Base-by-base conservation (phyloP, 2,329 filamentous ascomycete genomes). In the Fusarium metavorans region DNA sequence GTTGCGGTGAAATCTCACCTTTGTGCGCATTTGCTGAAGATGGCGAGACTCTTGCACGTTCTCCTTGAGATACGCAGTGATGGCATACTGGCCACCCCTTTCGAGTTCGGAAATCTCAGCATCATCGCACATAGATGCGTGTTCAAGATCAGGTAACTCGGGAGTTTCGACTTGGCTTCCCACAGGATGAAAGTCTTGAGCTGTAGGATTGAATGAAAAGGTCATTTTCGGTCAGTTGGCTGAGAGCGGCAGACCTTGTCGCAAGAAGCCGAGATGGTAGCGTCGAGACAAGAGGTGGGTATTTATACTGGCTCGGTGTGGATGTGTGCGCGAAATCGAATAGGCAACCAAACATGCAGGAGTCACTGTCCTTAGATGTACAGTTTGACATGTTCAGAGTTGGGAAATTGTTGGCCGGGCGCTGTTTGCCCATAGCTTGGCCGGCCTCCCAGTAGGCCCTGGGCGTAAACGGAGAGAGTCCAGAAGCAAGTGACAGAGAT, bases 1-100 rank as follows among this genome's bases (percentile, higher is more conserved):
- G 2, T 6, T 9, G 23, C 2, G 11, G 0, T 14, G 9, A 3
- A 3, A 3, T 11, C 25, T 7, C n/a, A 56, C 74, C 69, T 71
- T 76, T 18, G 20, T 64, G 27, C 64, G 65, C 16, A 76, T 7
- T 13, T 61, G 57, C 16, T 62, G 25, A 5, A 75, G 45, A 18
- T 54, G 50, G 9, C 52, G 34, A n/a, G 66, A 76, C 13, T 73
- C 63, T 4, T 37, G 11, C 0, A 66, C 60, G 14, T 68, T 48
- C 7, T 71, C 34, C 8, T 20, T 9, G 2, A 75, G 45, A 39
- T 73, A 68, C 2, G 63, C 23, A 3, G 3, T 58, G 11, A 75
- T 27, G 23, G n/a, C 18, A 4, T 59, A 27, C 6, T 63, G 30
- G 3, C 58, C 64, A 3, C 27, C 5, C 27, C 7, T 14, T 4